A percentile compares a stretch with the other conserved stretches of the same genome.
phyloP scores from a whole-genome alignment of 2,329 filamentous ascomycete genomes.

The Penicillium sp. region DNA sequence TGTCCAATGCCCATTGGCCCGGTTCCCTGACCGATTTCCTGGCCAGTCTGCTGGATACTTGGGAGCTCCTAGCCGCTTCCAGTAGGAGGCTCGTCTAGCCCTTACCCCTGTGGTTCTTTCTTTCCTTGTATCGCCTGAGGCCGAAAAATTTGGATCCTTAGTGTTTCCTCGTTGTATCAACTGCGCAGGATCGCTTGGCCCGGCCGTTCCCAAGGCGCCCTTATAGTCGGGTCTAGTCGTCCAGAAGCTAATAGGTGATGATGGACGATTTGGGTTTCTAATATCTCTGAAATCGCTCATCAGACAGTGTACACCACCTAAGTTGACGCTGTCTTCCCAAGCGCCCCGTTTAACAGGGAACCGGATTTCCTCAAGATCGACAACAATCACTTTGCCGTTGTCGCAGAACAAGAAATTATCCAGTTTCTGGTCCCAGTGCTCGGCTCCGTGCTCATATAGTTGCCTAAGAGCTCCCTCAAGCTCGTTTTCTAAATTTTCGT shows the following conservation, averaged over 20 bases:
- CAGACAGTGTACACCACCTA: not conserved
- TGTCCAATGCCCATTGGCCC: too few relatives aligned
- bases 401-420: slow-evolving; percentile 9
- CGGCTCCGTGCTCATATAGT: slow-evolving; percentile 1
- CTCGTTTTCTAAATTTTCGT: not conserved
- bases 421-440: slow-evolving; percentile 7
- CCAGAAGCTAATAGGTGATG: not conserved
- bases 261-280: not conserved
- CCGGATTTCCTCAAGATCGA: slow-evolving; percentile 8
- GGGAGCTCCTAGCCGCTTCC: too few relatives aligned
- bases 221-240: not conserved
- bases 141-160: too few relatives aligned
- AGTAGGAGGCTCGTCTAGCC: too few relatives aligned
- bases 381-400: slow-evolving; percentile 4
- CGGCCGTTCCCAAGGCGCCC: too few relatives aligned
- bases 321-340: not conserved
- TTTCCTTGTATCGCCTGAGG: too few relatives aligned
- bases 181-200: too few relatives aligned
- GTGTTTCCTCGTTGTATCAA: too few relatives aligned
- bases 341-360: slow-evolving; percentile 2
- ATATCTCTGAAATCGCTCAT: not conserved
- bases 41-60: too few relatives aligned
- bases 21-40: too few relatives aligned
- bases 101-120: too few relatives aligned
- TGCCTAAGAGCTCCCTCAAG: slow-evolving; percentile 1